Evolutionary conservation across 768 basidiomycete genomes (phyloP), one percentile per base, ranked within the genome.

Genomic region (Asterophora parasitica): DNA sequence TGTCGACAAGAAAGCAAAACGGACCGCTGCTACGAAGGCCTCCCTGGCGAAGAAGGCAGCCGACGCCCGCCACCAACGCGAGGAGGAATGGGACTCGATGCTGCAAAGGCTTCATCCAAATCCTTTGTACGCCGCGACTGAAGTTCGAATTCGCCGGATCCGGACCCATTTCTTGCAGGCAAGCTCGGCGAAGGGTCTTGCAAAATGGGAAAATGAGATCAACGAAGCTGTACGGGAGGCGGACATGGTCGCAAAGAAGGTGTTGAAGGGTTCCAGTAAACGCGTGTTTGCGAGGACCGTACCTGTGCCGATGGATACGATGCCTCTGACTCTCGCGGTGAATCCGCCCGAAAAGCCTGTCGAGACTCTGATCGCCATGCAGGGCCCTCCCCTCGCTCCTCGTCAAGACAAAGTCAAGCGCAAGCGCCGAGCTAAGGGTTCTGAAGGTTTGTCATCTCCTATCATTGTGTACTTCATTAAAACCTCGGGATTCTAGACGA

Each of bases 171-270:
- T 81, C 58, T 47, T 88, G 50, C 78, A 82, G 51, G 77, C 81
- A 3, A 71, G 71, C n/a, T 67, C 75, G 3, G 68, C 68, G 9
- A 74, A 69, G 46, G 74, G 82, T 45, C 54, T 64, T 7, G 58
- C 62, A 16, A 78, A 76, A 61, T 90, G 87, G 88, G 82, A 83
- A 61, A 68, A 61, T 20, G 80, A 84, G 58, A 76, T 89, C 33
- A 53, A 54, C 27, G 66, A 73, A 13, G 80, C 81, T 7, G 62
- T 88, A 17, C 73, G 68, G 44, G 82, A 85, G 54, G 75, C 78
- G 1, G 70, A 73, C 36, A 61, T 79, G 38, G 73, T 72, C 1
- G 65, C 74, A 8, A 74, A 69, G 44, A 75, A 75, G 51, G 59
- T 71, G 11, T 58, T 75, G 26, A 71, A 72, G 49, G 61, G 68